These are phyloP conservation scores for Ophiocordyceps camponoti-leonardi DNA, from an alignment of 2,329 filamentous ascomycete species.

Conservation along the genomic window DNA sequence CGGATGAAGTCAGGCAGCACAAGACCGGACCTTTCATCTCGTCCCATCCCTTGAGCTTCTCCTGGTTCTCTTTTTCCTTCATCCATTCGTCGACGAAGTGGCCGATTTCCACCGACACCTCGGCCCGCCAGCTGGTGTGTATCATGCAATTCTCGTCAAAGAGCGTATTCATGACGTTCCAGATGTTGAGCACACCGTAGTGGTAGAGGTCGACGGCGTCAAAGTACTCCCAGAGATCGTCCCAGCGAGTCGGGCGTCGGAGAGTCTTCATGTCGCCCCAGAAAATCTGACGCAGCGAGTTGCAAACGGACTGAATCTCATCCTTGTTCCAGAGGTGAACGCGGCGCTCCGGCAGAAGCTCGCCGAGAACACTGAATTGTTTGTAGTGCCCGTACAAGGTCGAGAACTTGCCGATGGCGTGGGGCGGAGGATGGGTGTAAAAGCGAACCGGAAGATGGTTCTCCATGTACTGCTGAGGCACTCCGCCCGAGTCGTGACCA, in stretches of 20 bases:
- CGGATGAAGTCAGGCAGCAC: slow-evolving; percentile 9
- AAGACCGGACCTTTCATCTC: slow-evolving; percentile 9
- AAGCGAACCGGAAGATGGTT: slow-evolving; percentile 18
- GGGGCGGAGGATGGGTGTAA: slow-evolving; percentile 15
- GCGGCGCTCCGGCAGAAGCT: slow-evolving; percentile 11
- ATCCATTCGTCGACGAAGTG: slow-evolving; percentile 21
- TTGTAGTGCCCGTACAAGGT: slow-evolving; percentile 13
- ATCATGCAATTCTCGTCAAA: slow-evolving; percentile 21
- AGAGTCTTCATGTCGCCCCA: slow-evolving; percentile 19
- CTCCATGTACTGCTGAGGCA: slow-evolving; percentile 15
- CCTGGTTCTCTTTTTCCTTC: slow-evolving; percentile 9
- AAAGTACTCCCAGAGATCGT: slow-evolving; percentile 29
- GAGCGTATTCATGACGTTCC: slow-evolving; percentile 25
- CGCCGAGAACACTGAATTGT: slow-evolving; percentile 12
- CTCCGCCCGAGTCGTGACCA: slow-evolving; percentile 7
- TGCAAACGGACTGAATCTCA: slow-evolving; percentile 20
- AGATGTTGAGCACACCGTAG: slow-evolving; percentile 29
- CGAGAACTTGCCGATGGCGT: slow-evolving; percentile 21
- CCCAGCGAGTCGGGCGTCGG: slow-evolving; percentile 14
- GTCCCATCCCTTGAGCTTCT: slow-evolving; percentile 15
- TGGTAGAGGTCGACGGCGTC: slow-evolving; percentile 29
- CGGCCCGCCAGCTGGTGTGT: slow-evolving; percentile 9
- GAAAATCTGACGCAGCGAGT: slow-evolving; percentile 18
- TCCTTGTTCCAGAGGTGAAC: slow-evolving; percentile 20
- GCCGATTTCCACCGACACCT: slow-evolving; percentile 12